Conservation (phyloP, 2,329 filamentous ascomycete genomes). For the Aureobasidium sp. region DNA sequence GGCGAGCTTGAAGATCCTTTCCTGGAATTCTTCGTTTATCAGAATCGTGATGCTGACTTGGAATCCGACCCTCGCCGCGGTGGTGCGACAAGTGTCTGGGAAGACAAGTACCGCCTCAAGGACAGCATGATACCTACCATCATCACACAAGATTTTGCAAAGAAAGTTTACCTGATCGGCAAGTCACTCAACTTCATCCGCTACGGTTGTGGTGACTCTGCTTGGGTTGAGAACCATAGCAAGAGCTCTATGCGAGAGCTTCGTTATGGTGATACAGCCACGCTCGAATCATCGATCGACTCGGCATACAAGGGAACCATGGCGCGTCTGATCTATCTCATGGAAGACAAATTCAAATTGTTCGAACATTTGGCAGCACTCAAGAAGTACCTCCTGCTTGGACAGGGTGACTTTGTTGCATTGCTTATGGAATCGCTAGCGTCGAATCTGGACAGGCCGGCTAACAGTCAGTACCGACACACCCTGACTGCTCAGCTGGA, state of each 20-base stretch:
- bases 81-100: constrained; percentile 86
- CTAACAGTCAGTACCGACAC: constrained; percentile 94
- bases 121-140: constrained; percentile 85
- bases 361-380: constrained; percentile 87
- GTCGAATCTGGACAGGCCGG: constrained; percentile 84
- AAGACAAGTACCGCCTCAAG: constrained; percentile 88
- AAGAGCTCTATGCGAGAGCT: constrained; percentile 88
- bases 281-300: constrained; percentile 85
- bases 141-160: constrained; percentile 85
- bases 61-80: constrained; percentile 36
- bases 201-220: constrained; percentile 85
- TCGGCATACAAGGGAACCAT: constrained; percentile 98
- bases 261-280: constrained; percentile 85
- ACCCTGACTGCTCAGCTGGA: constrained; percentile 96
- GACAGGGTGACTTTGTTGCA: constrained; percentile 94
- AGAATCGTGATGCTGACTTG: constrained; percentile 55
- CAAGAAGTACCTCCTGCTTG: constrained; percentile 89
- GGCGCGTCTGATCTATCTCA: constrained; percentile 84
- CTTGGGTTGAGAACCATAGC: constrained; percentile 93
- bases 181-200: constrained; percentile 98
- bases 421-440: constrained; percentile 94
- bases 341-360: constrained; percentile 90
- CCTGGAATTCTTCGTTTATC: constrained; percentile 87
- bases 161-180: constrained; percentile 93
- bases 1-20: constrained; percentile 96